Evolutionary conservation across 108 stramenopile genomes (phyloP), one percentile per base, ranked within the genome.

Genomic region (Skeletonema tropicum): DNA sequence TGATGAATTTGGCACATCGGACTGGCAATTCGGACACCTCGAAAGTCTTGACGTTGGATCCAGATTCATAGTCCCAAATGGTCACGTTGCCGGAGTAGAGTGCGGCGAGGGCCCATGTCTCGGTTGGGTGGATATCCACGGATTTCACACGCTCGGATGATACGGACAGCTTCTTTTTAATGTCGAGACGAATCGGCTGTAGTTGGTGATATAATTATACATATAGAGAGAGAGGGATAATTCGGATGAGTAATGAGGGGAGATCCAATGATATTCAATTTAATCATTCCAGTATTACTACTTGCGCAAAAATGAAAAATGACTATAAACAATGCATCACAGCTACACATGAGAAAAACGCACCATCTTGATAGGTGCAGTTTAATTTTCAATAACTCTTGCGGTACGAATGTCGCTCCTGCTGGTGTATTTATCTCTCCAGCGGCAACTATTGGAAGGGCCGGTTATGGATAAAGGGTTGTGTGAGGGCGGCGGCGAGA

Each of bases 11-110:
- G 61, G 99, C 99, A 72, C 98, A 97, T 55, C 99, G 93, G 2
- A 99, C 97, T 19, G 99, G 99, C 6, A 96, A 83, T 52, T 95
- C 94, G 64, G 93, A 94, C 5, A 97, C 88, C 76, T 99, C 97
- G 74, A 98, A 98, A 49, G 95, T 94, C 85, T 98, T 99, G 77
- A 86, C 89, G 69, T 83, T 85, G 33, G 84, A 71, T 19, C 94
- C 91, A 26, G 91, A 74, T 74, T 96, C 92, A 62, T 94, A 97
- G 79, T 99, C 97, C 97, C 97, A 98, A 67, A 98, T 97, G 87
- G 98, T 95, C 45, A 98, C 97, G 73, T 98, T 96, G 61, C 98
- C 99, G 31, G 86, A 92, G 92, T 99, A 99, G 32, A 99, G 92
- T 10, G 97, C 98, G 12, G 93, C 90, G 58, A 99, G 83, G 14